Evolutionary conservation across 2,329 filamentous ascomycete genomes (phyloP).

Genomic region (Scedosporium boydii): DNA sequence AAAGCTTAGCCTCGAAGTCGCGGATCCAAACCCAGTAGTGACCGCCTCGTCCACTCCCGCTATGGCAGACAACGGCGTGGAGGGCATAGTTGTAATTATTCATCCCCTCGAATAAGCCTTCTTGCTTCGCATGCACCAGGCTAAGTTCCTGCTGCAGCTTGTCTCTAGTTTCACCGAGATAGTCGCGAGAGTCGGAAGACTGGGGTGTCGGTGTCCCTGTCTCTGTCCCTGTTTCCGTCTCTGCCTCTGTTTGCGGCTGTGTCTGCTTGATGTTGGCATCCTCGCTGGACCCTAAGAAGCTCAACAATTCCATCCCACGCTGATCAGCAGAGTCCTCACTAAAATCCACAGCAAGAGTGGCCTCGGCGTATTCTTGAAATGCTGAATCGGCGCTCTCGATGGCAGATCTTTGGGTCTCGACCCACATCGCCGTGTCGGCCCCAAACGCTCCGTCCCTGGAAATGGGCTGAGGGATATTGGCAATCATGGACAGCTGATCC

Average conservation of each 20-base stretch:
- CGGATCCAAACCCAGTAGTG: slow-evolving; percentile 98
- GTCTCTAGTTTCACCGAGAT: slow-evolving; percentile 27
- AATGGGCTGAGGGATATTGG: neutral
- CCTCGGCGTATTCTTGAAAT: neutral
- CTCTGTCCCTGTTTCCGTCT: neutral
- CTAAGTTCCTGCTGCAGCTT: slow-evolving; percentile 28
- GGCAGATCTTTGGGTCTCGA: neutral
- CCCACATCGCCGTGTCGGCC: neutral
- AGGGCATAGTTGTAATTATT: slow-evolving; percentile 66
- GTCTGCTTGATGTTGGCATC: neutral
- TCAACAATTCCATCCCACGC: neutral
- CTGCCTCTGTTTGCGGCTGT: neutral
- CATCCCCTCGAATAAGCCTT: slow-evolving; percentile 51
- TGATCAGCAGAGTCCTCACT: neutral
- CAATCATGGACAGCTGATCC: neutral
- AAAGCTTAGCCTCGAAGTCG: slow-evolving; percentile 72
- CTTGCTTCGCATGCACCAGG: slow-evolving; percentile 19
- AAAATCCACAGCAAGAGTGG: neutral
- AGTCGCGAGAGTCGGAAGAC: neutral
- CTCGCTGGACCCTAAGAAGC: neutral
- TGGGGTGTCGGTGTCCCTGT: neutral
- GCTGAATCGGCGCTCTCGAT: neutral
- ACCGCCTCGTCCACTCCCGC: slow-evolving; percentile 61
- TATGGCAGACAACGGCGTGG: slow-evolving; percentile 89
- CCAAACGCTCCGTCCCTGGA: neutral